Percentiles rank a stretch among this genome's conserved stretches.
These are phyloP conservation scores for Lichina pygmaea DNA, from an alignment of 495 filamentous ascomycete genomes.

Conservation along the genomic window DNA sequence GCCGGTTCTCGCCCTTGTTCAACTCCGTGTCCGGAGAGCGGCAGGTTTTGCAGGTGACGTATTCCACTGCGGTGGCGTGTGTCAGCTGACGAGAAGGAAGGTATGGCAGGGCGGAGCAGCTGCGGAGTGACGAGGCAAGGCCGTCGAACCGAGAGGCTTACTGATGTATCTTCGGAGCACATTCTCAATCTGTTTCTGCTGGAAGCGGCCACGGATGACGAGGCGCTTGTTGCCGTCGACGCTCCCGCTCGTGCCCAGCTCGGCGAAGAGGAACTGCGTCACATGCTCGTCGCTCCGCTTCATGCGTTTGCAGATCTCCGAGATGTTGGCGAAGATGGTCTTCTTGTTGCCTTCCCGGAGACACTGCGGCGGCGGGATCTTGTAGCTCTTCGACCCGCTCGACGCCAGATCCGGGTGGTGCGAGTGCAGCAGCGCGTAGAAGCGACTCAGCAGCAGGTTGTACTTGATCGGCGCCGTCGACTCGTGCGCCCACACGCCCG, in stretches of 20 bases:
- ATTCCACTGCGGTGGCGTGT: constrained; percentile 41
- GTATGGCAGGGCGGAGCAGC: background rate
- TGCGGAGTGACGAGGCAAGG: background rate
- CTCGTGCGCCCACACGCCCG: constrained; percentile 79
- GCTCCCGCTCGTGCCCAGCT: constrained; percentile 85
- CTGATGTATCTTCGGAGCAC: constrained; percentile 82
- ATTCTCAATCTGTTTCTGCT: constrained; percentile 94
- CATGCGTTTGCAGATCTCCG: constrained; percentile 80
- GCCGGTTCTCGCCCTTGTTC: constrained; percentile 93
- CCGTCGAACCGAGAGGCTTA: constrained; percentile 18
- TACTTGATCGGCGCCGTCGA: constrained; percentile 52
- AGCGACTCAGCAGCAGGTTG: constrained; percentile 57
- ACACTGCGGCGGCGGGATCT: constrained; percentile 97
- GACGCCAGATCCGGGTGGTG: constrained; percentile 86
- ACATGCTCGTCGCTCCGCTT: constrained; percentile 95
- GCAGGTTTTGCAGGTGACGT: constrained; percentile 97
- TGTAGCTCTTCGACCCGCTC: constrained; percentile 75
- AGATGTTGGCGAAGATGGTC: constrained; percentile 96
- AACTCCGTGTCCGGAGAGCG: constrained; percentile 82
- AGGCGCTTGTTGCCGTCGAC: constrained; percentile 79
- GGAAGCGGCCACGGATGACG: constrained; percentile 97
- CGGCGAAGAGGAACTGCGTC: constrained; percentile 87
- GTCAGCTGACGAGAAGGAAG: background rate
- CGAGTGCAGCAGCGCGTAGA: constrained; percentile 74
- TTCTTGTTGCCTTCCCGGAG: constrained; percentile 99